Base-by-base conservation (phyloP, 768 basidiomycete genomes). In the Mycena chlorophos region DNA sequence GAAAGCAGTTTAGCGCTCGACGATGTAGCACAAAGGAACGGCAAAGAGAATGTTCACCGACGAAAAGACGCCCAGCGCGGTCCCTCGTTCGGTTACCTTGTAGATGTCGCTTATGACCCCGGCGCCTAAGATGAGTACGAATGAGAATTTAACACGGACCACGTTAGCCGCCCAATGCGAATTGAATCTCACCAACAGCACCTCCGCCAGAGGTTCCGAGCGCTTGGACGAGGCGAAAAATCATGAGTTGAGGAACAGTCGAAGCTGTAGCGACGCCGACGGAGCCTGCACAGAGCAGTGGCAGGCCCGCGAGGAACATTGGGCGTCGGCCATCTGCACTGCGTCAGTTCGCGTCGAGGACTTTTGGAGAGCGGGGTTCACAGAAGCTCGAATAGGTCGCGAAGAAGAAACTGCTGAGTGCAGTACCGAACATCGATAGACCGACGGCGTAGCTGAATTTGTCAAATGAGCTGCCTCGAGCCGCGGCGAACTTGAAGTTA, bases 61-160 rank as follows among this genome's bases (percentile, higher is more conserved):
- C 86, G 0, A 72, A 29, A 69, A 73, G 29, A 73, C 48, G 0
- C 73, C 73, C 68, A 73, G 70, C 1, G 70, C 72, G 13, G 67
- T 70, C 2, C 79, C 83, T 25, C 85, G 72, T 57, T 87, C 82
- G 52, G 88, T 87, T 2, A 86, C 63, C 48, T 69, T 77, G 67
- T 87, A 88, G 2, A 89, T 84, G 62, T 88, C 87, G 0, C 83
- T 84, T 25, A 88, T 83, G 4, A 83, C 78, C 2, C 79, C 87
- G 0, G 78, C 76, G 27, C 57, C 57, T 58, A 16, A 5, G 19
- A 27, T 27, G 4, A 17, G 23, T 8, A 23, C 16, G 2, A 3
- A 0, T 2, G 12, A 5, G 19, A 20, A 22, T 49, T 52, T 17
- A 5, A 16, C n/a, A n/a, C n/a, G n/a, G n/a, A n/a, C n/a, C n/a